Conservation (phyloP, 805 yeast species). For the Saitoella complicata region DNA sequence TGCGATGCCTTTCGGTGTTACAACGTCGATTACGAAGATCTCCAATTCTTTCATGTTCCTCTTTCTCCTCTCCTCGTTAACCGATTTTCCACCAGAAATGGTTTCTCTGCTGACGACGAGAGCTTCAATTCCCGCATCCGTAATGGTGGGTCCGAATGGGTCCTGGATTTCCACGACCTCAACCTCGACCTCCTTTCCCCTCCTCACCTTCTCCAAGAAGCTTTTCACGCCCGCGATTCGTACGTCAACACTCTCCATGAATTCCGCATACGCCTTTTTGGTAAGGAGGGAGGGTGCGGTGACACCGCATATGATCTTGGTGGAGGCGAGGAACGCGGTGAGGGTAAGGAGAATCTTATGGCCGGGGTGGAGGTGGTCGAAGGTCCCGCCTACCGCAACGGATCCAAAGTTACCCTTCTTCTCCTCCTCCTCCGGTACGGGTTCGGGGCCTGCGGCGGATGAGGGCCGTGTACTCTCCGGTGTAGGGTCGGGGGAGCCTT, state of each 20-base stretch:
- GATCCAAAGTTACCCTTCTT: not conserved
- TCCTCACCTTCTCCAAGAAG: constrained; percentile 36
- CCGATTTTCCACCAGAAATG: constrained; percentile 49
- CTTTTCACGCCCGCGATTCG: constrained; percentile 32
- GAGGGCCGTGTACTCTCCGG: too few relatives aligned
- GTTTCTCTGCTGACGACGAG: constrained; percentile 75
- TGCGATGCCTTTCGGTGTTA: not conserved
- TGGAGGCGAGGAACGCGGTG: constrained; percentile 43
- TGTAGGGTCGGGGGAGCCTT: too few relatives aligned
- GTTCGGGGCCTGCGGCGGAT: too few relatives aligned
- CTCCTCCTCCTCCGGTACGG: too few relatives aligned
- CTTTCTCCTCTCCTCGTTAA: constrained; percentile 48
- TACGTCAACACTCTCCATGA: constrained; percentile 38
- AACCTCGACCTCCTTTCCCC: constrained; percentile 24
- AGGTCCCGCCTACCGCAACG: constrained; percentile 78
- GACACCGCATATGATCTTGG: constrained; percentile 57
- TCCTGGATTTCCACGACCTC: constrained; percentile 57
- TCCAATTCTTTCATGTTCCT: constrained; percentile 37
- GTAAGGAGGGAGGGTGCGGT: constrained; percentile 58
- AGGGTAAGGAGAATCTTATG: constrained; percentile 72
- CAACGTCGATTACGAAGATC: constrained; percentile 31
- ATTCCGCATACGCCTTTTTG: constrained; percentile 59
- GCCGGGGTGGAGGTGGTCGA: constrained; percentile 92
- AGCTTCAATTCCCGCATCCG: constrained; percentile 54
- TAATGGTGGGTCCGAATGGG: constrained; percentile 87